Evolutionary conservation across 208 protist species (phyloP).

Genomic region (Tritrichomonas foetus): DNA sequence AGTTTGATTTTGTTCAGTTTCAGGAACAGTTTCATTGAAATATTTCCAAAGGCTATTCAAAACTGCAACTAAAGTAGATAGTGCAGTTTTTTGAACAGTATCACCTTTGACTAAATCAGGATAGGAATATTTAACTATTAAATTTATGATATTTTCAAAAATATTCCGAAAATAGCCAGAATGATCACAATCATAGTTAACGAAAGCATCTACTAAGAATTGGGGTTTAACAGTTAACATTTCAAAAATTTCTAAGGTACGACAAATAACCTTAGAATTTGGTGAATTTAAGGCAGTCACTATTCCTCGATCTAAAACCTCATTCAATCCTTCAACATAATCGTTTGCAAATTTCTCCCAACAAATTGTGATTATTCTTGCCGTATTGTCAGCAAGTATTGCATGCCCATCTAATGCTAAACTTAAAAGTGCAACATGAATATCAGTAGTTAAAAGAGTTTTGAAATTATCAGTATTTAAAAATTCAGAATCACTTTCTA

Average conservation of each 20-base stretch:
- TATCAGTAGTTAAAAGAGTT: background rate
- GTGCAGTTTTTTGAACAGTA: background rate
- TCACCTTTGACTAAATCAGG: background rate
- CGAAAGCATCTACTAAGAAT: background rate
- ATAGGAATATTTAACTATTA: background rate
- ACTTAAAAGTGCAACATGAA: background rate
- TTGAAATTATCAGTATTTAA: background rate
- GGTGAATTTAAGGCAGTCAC: background rate
- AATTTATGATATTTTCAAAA: background rate
- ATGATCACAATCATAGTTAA: slow-evolving; percentile 39
- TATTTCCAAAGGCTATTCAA: background rate
- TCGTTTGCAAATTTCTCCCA: background rate
- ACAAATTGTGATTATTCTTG: background rate
- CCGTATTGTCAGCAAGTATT: background rate
- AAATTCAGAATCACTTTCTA: background rate
- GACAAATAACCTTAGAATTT: background rate
- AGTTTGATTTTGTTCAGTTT: background rate
- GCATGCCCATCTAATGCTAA: background rate
- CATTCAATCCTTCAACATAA: slow-evolving; percentile 6
- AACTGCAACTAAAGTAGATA: background rate
- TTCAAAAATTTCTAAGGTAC: background rate
- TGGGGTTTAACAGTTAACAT: background rate
- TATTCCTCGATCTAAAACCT: background rate
- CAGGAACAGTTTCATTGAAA: background rate
- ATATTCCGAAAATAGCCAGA: slow-evolving; percentile 2